Conservation (phyloP, 2,329 filamentous ascomycete species). For the Chrysosporium queenslandicum region DNA sequence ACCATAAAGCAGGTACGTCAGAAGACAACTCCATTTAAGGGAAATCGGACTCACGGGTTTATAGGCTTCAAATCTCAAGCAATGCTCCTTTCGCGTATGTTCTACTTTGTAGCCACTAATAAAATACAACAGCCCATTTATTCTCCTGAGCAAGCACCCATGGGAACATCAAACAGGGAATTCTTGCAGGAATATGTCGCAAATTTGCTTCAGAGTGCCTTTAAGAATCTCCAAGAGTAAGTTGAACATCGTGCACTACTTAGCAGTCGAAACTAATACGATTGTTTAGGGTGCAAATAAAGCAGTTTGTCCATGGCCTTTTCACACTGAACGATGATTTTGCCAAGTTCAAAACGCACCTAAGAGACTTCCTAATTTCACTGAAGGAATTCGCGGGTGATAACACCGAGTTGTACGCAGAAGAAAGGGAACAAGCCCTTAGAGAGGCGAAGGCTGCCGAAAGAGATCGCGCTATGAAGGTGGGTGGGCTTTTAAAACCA, state of each 20-base stretch:
- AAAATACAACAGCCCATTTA: slow-evolving; percentile 94
- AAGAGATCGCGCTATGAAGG: slow-evolving; percentile 83
- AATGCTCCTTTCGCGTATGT: slow-evolving; percentile 85
- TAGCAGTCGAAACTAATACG: slow-evolving; percentile 14
- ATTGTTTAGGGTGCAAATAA: slow-evolving; percentile 65
- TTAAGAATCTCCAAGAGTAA: slow-evolving; percentile 84
- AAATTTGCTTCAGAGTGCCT: slow-evolving; percentile 74
- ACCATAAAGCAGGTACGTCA: slow-evolving; percentile 74
- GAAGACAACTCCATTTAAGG: not conserved
- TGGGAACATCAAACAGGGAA: slow-evolving; percentile 78
- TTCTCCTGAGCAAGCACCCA: slow-evolving; percentile 66
- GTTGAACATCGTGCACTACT: slow-evolving; percentile 30
- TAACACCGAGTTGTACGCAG: slow-evolving; percentile 84
- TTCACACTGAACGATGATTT: slow-evolving; percentile 82
- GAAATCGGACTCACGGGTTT: slow-evolving; percentile 4
- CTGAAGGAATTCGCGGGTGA: slow-evolving; percentile 95
- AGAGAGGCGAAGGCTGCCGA: slow-evolving; percentile 78
- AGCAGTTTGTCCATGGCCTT: slow-evolving; percentile 77
- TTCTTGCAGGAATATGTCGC: slow-evolving; percentile 84
- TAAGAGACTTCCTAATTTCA: slow-evolving; percentile 94
- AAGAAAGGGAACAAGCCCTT: slow-evolving; percentile 89
- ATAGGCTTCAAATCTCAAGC: slow-evolving; percentile 90
- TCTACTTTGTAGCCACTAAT: slow-evolving; percentile 81
- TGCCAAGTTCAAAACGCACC: slow-evolving; percentile 86
- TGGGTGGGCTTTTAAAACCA: slow-evolving; percentile 90